Evolutionary conservation across 2,329 filamentous ascomycete species (phyloP).

Genomic region (Colletotrichum echinochloae): DNA sequence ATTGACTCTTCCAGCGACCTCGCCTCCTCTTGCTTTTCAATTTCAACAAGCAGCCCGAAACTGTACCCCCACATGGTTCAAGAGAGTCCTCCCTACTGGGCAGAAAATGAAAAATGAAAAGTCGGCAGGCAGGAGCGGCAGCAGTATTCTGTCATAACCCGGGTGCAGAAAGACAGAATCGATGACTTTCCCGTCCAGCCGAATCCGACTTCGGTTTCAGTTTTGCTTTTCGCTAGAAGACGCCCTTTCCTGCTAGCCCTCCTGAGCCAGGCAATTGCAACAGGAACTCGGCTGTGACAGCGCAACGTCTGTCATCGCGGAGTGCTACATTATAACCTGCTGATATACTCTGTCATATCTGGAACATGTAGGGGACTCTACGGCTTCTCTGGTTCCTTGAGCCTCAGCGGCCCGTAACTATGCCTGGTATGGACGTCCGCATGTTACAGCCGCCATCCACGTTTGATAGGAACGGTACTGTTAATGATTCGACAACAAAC

Average conservation of each 20-base stretch:
- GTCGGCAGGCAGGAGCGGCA: background rate
- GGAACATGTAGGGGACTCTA: background rate
- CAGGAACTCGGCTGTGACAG: too few species aligned
- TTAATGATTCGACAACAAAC: too few species aligned
- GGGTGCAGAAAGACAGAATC: background rate
- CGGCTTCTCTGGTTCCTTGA: background rate
- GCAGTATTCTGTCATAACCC: background rate
- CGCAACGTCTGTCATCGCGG: background rate
- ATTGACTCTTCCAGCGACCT: background rate
- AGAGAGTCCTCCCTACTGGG: background rate
- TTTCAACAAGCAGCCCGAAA: background rate
- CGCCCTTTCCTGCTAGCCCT: background rate
- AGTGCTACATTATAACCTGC: background rate
- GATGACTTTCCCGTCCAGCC: background rate
- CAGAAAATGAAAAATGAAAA: too few species aligned
- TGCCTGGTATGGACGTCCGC: background rate
- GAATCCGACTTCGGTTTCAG: background rate
- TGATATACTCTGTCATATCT: background rate
- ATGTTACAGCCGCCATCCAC: too few species aligned
- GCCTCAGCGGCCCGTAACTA: background rate
- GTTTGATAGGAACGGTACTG: too few species aligned
- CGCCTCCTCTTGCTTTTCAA: too few species aligned
- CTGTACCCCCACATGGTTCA: background rate
- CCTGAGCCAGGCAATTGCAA: background rate
- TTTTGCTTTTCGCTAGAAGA: background rate